phyloP scores from a whole-genome alignment of 768 basidiomycete species.

The Guyanaporus albipodus region DNA sequence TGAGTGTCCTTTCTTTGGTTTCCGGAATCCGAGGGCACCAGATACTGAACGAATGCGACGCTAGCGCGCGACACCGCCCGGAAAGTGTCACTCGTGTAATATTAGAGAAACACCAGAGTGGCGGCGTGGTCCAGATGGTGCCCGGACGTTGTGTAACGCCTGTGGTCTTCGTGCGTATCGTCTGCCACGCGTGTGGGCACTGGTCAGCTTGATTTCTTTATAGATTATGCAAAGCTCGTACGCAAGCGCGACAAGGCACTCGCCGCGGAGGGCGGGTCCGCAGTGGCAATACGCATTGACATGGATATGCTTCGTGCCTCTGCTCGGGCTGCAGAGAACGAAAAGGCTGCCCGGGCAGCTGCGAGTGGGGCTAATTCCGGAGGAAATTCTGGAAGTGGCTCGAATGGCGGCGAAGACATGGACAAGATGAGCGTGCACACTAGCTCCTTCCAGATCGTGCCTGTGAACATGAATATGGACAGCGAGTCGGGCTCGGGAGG shows the following conservation, averaged over 20 bases:
- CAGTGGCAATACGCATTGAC: slow-evolving; percentile 51
- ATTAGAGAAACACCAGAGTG: slow-evolving; percentile 88
- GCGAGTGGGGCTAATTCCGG: slow-evolving; percentile 27
- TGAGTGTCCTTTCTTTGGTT: slow-evolving; percentile 37
- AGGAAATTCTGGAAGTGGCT: slow-evolving; percentile 1
- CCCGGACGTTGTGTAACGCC: slow-evolving; percentile 79
- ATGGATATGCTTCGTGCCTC: slow-evolving; percentile 75
- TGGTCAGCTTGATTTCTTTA: not conserved
- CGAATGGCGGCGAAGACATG: slow-evolving; percentile 11
- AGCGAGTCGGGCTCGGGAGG: slow-evolving; percentile 8
- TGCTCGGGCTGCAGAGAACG: slow-evolving; percentile 51
- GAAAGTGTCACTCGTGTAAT: slow-evolving; percentile 85
- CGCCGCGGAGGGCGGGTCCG: slow-evolving; percentile 47
- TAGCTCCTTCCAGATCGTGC: slow-evolving; percentile 54
- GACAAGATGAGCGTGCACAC: slow-evolving; percentile 44
- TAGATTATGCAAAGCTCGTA: slow-evolving; percentile 82
- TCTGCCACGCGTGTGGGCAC: not conserved
- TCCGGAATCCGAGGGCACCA: slow-evolving; percentile 1
- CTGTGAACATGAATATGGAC: slow-evolving; percentile 22
- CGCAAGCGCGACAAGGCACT: slow-evolving; percentile 69
- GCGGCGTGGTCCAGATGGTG: slow-evolving; percentile 81
- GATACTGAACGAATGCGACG: slow-evolving; percentile 26
- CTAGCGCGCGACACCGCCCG: slow-evolving; percentile 80
- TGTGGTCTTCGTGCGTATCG: slow-evolving; percentile 66
- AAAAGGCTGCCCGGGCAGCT: slow-evolving; percentile 29